These are phyloP conservation scores for Nothophaeocryptopus gaeumannii DNA, from an alignment of 2,329 filamentous ascomycete species.

Conservation along the genomic window DNA sequence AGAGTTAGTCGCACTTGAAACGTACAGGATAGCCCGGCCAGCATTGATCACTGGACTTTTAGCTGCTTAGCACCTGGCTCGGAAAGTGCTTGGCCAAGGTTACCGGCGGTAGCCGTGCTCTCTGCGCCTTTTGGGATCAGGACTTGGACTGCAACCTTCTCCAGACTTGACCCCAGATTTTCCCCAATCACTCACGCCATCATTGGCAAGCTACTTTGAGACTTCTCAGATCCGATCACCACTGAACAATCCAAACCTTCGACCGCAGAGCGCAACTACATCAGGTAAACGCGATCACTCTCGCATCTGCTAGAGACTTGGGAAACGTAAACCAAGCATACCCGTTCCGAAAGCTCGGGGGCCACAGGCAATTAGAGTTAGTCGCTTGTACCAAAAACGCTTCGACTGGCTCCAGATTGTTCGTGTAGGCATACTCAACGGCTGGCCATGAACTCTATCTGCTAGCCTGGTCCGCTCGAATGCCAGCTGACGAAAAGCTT, in stretches of 20 bases:
- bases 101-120: conserved; percentile 11
- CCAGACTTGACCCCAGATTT: conserved; percentile 26
- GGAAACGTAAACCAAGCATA: conserved; percentile 15
- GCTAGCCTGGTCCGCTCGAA: conserved; percentile 17
- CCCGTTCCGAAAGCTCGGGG: conserved; percentile 19
- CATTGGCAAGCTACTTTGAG: conserved; percentile 13
- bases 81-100: too few relatives aligned
- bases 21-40: conserved; percentile 5
- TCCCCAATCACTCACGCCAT: conserved; percentile 17
- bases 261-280: too few relatives aligned
- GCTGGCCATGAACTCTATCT: conserved; percentile 23
- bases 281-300: too few relatives aligned
- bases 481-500: conserved; percentile 25
- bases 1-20: conserved; percentile 12
- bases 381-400: conserved; percentile 17
- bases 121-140: conserved; percentile 1
- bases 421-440: conserved; percentile 16
- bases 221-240: background rate
- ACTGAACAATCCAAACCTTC: background rate
- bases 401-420: conserved; percentile 15
- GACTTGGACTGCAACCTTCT: conserved; percentile 20
- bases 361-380: conserved; percentile 24
- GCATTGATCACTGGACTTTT: conserved; percentile 2
- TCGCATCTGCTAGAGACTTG: too few relatives aligned
- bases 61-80: conserved; percentile 9